Evolutionary conservation across 164 flowering plant species (phyloP), one percentile per base, ranked within the genome.

Genomic region (Chimonanthus salicifolius): DNA sequence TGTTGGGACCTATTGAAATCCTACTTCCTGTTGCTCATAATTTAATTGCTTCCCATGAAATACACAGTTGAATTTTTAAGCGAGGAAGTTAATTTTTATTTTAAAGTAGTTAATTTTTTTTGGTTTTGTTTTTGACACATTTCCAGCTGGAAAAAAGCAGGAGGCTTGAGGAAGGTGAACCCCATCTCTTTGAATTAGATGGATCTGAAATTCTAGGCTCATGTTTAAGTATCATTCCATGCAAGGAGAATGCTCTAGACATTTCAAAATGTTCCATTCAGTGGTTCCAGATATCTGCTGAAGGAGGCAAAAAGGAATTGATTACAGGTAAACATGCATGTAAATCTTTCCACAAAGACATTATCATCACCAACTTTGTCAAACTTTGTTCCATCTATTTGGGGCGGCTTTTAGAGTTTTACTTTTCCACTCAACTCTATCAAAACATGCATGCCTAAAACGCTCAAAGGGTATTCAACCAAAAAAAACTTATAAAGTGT

Each of bases 131-230:
- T 7, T 70, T 72, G 84, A 48, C 15, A 6, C n/a, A 9, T 54
- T 46, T 70, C 44, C 91, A 96, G 99, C 85, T 96, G 70, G 88
- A 83, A 77, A 80, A 79, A 77, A 88, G 85, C 84, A 91, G 84
- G 84, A 84, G 85, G 76, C 79, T 80, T 4, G 87, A 79, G 79
- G 90, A 83, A 58, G 80, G 78, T 33, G 73, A 69, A 68, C 76
- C 83, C 8, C 78, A 82, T 58, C 70, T 84, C 20, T 96, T 84
- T 82, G 90, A 87, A 51, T 71, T 96, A 70, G 91, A 86, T 74
- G 99, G 99, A 18, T 66, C 84, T 72, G 97, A 88, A 85, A 84
- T 86, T 21, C 83, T 94, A 74, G 99, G 98, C 72, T 92, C 97
- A 48, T 87, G 76, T 83, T 80, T 96, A 71, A 79, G 80, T 58